A percentile compares a stretch with the other conserved stretches of the same genome.
phyloP scores from a whole-genome alignment of 1,284 basidiomycete species.

The Flammula alnicola region DNA sequence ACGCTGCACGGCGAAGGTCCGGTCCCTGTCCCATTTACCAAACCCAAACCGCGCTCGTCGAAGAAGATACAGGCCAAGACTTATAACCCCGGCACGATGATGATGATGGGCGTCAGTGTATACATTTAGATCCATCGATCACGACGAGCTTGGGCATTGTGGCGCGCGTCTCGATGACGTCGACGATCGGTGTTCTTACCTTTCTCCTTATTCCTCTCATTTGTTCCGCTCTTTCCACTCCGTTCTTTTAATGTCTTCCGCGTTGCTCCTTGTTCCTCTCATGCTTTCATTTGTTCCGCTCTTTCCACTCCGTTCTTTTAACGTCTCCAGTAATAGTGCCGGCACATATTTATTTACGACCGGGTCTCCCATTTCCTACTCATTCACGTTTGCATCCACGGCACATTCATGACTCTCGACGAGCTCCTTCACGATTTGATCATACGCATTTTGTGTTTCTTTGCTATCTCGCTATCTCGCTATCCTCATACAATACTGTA shows the following conservation, averaged over 20 bases:
- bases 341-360: background rate
- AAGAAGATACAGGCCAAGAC: conserved; percentile 5
- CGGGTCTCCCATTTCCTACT: background rate
- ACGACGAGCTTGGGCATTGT: too few species aligned
- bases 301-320: background rate
- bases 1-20: conserved; percentile 37
- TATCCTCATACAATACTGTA: too few species aligned
- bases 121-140: conserved; percentile 9
- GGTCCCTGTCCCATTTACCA: conserved; percentile 28
- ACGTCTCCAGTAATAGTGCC: background rate
- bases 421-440: conserved; percentile 6
- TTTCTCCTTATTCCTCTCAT: too few species aligned
- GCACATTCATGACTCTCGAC: conserved; percentile 11
- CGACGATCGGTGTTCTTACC: background rate
- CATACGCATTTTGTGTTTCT: background rate
- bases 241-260: too few species aligned
- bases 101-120: conserved; percentile 1
- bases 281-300: background rate
- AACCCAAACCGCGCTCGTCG: conserved; percentile 14
- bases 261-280: background rate
- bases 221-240: background rate
- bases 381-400: background rate
- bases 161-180: too few species aligned
- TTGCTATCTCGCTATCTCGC: background rate
- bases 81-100: background rate